Percentiles rank a stretch among this genome's conserved stretches.
Conservation (phyloP, 1,284 basidiomycete genomes). For the Meripilus lineatus region DNA sequence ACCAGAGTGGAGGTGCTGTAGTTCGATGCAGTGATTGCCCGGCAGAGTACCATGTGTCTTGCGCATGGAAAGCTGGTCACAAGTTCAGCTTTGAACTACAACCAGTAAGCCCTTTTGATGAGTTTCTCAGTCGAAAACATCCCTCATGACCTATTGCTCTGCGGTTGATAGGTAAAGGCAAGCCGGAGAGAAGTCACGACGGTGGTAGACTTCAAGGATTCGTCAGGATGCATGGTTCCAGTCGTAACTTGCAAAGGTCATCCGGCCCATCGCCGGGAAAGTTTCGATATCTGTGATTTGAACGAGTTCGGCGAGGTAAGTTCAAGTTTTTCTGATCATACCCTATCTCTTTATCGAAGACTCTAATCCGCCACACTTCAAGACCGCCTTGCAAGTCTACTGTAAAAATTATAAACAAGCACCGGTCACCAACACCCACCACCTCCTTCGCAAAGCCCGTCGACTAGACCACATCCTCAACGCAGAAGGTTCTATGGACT, state of each 20-base stretch:
- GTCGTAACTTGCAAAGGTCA: constrained; percentile 84
- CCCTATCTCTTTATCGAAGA: background rate
- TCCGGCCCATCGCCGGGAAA: constrained; percentile 55
- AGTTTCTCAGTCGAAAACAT: too few relatives aligned
- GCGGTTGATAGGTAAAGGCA: constrained; percentile 69
- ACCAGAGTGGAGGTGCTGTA: constrained; percentile 69
- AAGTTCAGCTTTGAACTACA: constrained; percentile 90
- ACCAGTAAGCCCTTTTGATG: constrained; percentile 46
- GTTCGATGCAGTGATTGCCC: constrained; percentile 82
- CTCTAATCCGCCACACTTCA: background rate
- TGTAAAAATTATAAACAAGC: constrained; percentile 82
- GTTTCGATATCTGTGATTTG: constrained; percentile 81
- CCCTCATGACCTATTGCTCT: too few relatives aligned
- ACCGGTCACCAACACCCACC: constrained; percentile 64
- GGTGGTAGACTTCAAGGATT: constrained; percentile 81
- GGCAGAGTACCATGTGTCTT: constrained; percentile 81
- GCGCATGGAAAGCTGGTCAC: constrained; percentile 81
- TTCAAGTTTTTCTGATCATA: constrained; percentile 7
- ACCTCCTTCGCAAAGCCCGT: constrained; percentile 79
- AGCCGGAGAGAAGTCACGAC: constrained; percentile 61
- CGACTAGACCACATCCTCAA: constrained; percentile 68
- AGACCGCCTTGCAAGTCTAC: constrained; percentile 88
- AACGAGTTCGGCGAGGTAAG: constrained; percentile 77
- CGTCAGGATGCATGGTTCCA: constrained; percentile 78
- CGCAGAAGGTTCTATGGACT: constrained; percentile 14